These are phyloP conservation scores for Punica granatum DNA, from an alignment of 345 rosid species.

Conservation along the genomic window DNA sequence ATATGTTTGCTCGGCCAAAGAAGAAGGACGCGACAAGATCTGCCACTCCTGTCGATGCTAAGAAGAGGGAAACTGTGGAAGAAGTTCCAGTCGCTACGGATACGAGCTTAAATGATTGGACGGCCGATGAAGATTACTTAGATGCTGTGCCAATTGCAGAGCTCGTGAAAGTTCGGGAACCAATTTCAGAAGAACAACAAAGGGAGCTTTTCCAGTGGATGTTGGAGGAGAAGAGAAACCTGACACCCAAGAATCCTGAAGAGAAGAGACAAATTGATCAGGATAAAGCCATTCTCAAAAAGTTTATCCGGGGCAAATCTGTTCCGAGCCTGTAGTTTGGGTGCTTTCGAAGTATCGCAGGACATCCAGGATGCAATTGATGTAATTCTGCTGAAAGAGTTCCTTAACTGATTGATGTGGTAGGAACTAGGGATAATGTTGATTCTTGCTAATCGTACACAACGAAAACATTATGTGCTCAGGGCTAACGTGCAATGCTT, in stretches of 20 bases:
- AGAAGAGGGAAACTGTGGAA: conserved; percentile 20
- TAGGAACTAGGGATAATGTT: neutral
- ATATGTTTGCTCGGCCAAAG: conserved; percentile 46
- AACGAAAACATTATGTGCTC: no score
- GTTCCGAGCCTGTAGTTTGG: conserved; percentile 43
- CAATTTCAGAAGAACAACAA: conserved; percentile 62
- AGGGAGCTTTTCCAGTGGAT: conserved; percentile 68
- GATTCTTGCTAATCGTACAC: neutral
- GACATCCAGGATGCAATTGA: neutral
- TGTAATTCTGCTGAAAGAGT: neutral
- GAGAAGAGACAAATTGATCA: conserved; percentile 47
- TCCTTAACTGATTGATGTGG: neutral
- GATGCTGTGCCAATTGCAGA: conserved; percentile 18
- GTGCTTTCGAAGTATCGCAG: conserved; percentile 1
- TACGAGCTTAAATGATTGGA: conserved; percentile 8
- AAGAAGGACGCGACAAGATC: conserved; percentile 26
- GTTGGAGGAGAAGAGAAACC: conserved; percentile 66
- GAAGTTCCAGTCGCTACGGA: conserved; percentile 16
- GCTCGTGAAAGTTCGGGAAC: conserved; percentile 32
- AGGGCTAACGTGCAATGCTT: no score
- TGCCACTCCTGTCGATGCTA: conserved; percentile 21
- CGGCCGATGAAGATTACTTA: conserved; percentile 14
- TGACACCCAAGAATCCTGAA: conserved; percentile 37
- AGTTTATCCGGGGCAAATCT: conserved; percentile 44
- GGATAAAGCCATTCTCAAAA: conserved; percentile 68